Base-by-base conservation (phyloP, 768 basidiomycete species). In the Tricholoma flavovirens region DNA sequence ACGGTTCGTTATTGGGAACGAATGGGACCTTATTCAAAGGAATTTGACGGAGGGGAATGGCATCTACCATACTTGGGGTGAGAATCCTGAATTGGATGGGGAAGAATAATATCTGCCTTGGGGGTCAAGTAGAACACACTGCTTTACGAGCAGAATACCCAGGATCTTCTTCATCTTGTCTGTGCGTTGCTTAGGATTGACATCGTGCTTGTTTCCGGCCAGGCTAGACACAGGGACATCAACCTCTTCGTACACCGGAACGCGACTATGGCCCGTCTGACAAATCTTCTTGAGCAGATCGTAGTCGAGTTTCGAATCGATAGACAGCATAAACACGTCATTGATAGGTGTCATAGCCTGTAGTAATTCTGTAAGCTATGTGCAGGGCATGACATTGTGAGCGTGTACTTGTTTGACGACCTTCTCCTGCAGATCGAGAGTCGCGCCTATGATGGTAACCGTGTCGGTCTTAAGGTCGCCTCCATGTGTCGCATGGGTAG, bases 391-490 rank as follows among this genome's bases (percentile, higher is more conserved):
- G n/a, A 59, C 66, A 29, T 7, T 8, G 26, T n/a, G 29, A 8
- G 15, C 15, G 15, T 15, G 22, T 26, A 81, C 83, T 75, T 88
- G 86, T 60, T 72, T 77, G 30, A 89, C 88, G 33, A 87, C 86
- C 66, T 94, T 95, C 63, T 89, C 89, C 66, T 95, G 93, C 12
- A 96, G 70, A 66, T 94, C 93, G 21, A 96, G 81, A 0, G 91
- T 91, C 0, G 89, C 90, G 15, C 92, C 91, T 36, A 94, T 93
- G 67, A 95, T 94, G 1, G 86, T 85, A 51, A 94, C 89, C 0
- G 93, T 95, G 65, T 95, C 93, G 1, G 73, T 81, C 64, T 90
- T 88, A 43, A 95, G 74, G 66, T 96, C 93, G 10, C 93, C 93
- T 11, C 91, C 92, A 56, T 86, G 86, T 0, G 85, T 76, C 5